phyloP scores from a whole-genome alignment of 2,329 filamentous ascomycete genomes.

The Volutella citrinella region DNA sequence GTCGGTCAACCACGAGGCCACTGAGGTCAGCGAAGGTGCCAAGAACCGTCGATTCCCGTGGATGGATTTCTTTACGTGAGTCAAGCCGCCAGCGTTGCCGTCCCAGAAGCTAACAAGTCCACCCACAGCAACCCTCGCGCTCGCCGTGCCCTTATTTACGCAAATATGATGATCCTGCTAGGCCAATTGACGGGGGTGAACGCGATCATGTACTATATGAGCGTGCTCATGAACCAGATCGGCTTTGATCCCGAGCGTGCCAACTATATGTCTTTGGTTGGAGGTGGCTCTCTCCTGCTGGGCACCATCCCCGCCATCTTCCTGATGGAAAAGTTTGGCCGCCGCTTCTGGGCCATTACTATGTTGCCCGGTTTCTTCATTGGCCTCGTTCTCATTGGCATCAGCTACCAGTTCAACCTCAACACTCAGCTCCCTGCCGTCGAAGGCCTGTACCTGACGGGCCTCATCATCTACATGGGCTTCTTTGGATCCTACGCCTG shows the following conservation, averaged over 20 bases:
- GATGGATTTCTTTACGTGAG: conserved; percentile 68
- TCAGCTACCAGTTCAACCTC: conserved; percentile 56
- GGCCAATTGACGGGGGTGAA: conserved; percentile 72
- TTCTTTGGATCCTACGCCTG: conserved; percentile 67
- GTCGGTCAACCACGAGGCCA: conserved; percentile 56
- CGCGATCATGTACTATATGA: conserved; percentile 72
- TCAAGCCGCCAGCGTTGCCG: not conserved
- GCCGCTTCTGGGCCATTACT: conserved; percentile 70
- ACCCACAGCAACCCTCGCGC: conserved; percentile 51
- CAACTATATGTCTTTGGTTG: conserved; percentile 74
- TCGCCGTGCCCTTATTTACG: conserved; percentile 64
- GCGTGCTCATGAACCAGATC: conserved; percentile 62
- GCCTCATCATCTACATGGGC: conserved; percentile 65
- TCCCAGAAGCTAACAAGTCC: not conserved
- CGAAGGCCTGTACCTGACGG: conserved; percentile 62
- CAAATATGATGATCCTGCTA: conserved; percentile 67
- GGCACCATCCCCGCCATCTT: conserved; percentile 67
- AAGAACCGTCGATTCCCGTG: conserved; percentile 60
- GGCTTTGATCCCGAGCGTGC: conserved; percentile 60
- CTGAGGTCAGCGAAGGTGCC: conserved; percentile 46
- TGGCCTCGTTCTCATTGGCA: conserved; percentile 64
- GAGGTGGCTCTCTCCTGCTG: conserved; percentile 63
- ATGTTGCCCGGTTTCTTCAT: conserved; percentile 73
- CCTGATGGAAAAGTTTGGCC: conserved; percentile 69
- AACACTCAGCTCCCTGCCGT: conserved; percentile 43